Evolutionary conservation across 129 eudicot genomes (phyloP).

Genomic region (Cynara cardunculus): DNA sequence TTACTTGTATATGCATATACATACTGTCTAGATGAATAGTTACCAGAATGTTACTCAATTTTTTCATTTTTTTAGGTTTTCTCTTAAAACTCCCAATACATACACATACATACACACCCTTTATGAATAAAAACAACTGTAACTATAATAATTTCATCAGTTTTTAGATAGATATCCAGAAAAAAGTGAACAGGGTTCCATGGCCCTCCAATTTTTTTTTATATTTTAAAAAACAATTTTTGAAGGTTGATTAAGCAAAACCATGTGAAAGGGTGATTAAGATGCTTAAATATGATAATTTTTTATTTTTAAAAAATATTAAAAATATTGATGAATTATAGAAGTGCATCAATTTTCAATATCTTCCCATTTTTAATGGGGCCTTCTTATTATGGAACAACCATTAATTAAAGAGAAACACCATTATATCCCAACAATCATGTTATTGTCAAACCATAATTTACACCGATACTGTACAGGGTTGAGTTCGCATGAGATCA

Average conservation of each 20-base stretch:
- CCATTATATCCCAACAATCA: not conserved
- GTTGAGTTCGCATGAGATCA: too few species aligned
- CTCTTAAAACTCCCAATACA: too few species aligned
- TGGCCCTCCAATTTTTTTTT: not conserved
- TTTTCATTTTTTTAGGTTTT: too few species aligned
- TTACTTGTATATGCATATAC: too few species aligned
- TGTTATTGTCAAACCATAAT: not conserved
- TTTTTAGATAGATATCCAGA: too few species aligned
- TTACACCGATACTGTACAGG: too few species aligned
- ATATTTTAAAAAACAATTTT: not conserved
- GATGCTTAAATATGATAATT: not conserved
- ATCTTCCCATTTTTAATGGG: not conserved
- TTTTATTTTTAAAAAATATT: not conserved
- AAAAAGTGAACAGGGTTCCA: not conserved
- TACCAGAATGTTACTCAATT: too few species aligned
- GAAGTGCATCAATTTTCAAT: not conserved
- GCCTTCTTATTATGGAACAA: not conserved
- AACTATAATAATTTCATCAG: too few species aligned
- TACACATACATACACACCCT: too few species aligned
- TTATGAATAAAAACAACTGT: too few species aligned
- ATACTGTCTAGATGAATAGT: too few species aligned
- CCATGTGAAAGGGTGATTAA: conserved; percentile 17
- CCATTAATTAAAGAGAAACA: conserved; percentile 5
- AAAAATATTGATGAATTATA: conserved; percentile 6
- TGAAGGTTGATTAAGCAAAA: conserved; percentile 20